Conservation (phyloP, 2,329 filamentous ascomycete species). For the Colletotrichum horii region DNA sequence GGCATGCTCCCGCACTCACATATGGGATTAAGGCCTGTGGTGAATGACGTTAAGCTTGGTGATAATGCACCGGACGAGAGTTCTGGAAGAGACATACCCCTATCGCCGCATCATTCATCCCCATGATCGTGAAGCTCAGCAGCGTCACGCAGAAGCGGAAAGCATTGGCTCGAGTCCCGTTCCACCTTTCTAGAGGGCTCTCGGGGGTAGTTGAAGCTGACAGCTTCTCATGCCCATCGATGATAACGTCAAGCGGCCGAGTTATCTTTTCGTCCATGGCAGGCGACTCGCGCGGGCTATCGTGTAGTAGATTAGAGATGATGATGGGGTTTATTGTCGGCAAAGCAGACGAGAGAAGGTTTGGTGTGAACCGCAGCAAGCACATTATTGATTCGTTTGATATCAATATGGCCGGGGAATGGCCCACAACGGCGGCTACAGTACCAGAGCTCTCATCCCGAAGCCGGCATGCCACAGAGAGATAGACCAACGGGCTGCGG, state of each 20-base stretch:
- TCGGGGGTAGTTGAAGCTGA: background rate
- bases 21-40: background rate
- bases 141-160: constrained; percentile 64
- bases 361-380: background rate
- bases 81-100: constrained; percentile 54
- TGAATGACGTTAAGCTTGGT: background rate
- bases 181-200: constrained; percentile 62
- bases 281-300: background rate
- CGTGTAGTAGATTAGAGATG: background rate
- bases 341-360: background rate
- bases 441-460: background rate
- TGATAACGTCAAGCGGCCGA: background rate
- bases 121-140: constrained; percentile 68
- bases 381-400: background rate
- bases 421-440: background rate
- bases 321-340: background rate
- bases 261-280: background rate
- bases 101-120: constrained; percentile 71
- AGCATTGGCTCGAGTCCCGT: constrained; percentile 61
- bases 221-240: background rate
- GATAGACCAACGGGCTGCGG: background rate
- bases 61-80: background rate
- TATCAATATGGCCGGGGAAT: background rate
- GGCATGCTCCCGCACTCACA: background rate
- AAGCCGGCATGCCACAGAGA: background rate